Base-by-base conservation (phyloP, 441 rosid genomes). In the California macrophylla region DNA sequence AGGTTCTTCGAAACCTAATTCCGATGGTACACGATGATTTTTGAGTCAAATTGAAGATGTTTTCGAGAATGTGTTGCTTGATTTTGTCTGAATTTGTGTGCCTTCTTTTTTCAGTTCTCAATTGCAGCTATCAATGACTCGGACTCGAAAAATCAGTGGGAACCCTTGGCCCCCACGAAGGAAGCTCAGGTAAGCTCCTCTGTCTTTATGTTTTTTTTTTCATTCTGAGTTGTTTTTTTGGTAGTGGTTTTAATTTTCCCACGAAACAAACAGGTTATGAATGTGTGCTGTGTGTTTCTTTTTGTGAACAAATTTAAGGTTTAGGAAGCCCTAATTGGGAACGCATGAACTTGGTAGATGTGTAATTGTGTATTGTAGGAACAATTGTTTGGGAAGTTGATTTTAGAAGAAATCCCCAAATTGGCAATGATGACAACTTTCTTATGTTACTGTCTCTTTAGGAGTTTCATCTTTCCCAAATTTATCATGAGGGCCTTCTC, bases 101-200 rank as follows among this genome's bases (percentile, higher is more conserved):
- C 2, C 6, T 13, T 60, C 2, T 23, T 61, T 65, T 75, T 74
- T 71, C 88, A 92, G 97, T 95, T 92, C 82, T 84, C 98, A 64
- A 89, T 92, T 72, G 80, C 97, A 47, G 99, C 99, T 15, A 92
- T 95, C 75, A 95, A 95, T 79, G 99, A 95, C 52, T 86, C 92
- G 8, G 93, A 90, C 66, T 80, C 99, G 16, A 83, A 63, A 58
- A 76, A 85, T 29, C 92, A 90, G 69, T 95, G 98, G 99, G 98
- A 92, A 79, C 99, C 98, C 74, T 76, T 92, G 71, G 98, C 99
- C 71, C 98, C 99, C 15, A 89, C 96, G 73, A 90, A 95, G 81
- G 98, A 92, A 86, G 96, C 98, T 69, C 99, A 92, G 98, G 99
- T 72, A 60, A 36, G 70, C 26, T 56, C 36, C 79, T 75, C 23